These are phyloP conservation scores for Mollisia scopiformis DNA, from an alignment of 2,329 filamentous ascomycete species.

Conservation along the genomic window DNA sequence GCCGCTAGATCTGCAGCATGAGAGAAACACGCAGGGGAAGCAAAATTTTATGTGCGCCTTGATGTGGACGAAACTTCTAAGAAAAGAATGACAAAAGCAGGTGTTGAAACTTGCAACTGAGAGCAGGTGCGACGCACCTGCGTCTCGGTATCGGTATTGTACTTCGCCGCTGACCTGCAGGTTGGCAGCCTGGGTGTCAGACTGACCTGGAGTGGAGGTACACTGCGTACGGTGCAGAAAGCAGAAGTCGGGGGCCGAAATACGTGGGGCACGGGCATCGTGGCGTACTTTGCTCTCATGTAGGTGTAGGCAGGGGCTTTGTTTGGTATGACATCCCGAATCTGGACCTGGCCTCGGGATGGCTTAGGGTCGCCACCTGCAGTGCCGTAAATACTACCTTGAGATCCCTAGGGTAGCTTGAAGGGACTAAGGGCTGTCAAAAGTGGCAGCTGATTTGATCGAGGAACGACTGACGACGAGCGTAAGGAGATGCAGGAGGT, in stretches of 20 bases:
- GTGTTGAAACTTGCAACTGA: too few relatives aligned
- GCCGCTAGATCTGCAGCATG: background rate
- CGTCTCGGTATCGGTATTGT: too few relatives aligned
- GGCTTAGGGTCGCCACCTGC: background rate
- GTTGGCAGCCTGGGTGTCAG: too few relatives aligned
- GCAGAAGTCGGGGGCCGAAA: too few relatives aligned
- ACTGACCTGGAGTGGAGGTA: background rate
- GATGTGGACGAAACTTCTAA: too few relatives aligned
- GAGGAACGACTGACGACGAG: background rate
- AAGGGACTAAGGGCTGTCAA: background rate
- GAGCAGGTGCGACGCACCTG: too few relatives aligned
- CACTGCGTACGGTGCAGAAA: background rate
- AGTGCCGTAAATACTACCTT: background rate
- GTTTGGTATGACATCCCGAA: background rate
- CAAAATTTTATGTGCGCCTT: too few relatives aligned
- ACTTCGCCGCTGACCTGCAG: too few relatives aligned
- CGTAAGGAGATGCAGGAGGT: background rate
- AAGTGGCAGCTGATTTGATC: background rate
- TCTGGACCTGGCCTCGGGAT: background rate
- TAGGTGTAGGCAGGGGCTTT: background rate
- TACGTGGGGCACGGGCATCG: background rate
- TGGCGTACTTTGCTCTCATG: background rate
- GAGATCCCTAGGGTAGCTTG: background rate
- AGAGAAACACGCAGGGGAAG: background rate
- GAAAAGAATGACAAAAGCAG: too few relatives aligned